These are phyloP conservation scores for Rhodotorula sp. DNA, from an alignment of 1,284 basidiomycete species.

Conservation along the genomic window DNA sequence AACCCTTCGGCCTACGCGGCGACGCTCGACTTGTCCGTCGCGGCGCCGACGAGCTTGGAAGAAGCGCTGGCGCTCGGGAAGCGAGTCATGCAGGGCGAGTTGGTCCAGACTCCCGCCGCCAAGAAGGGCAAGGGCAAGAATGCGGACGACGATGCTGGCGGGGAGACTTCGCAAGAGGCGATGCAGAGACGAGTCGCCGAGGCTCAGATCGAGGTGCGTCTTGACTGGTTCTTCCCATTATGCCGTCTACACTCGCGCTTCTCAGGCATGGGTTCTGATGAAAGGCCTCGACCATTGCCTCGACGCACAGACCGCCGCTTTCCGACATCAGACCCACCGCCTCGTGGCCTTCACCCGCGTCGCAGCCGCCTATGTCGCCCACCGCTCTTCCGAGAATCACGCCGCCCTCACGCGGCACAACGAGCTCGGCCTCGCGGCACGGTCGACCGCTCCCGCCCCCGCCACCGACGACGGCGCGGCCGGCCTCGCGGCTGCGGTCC, in stretches of 20 bases:
- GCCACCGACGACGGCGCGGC: not conserved
- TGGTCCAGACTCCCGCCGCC: not conserved
- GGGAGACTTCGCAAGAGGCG: not conserved
- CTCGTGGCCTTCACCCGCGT: slow-evolving; percentile 22
- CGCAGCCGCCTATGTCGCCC: slow-evolving; percentile 15
- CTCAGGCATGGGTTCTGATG: no score
- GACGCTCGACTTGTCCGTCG: slow-evolving; percentile 13
- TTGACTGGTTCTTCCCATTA: no score
- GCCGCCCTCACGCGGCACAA: slow-evolving; percentile 20
- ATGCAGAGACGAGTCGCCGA: slow-evolving; percentile 7
- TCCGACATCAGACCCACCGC: slow-evolving; percentile 26
- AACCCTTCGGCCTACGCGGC: slow-evolving; percentile 7
- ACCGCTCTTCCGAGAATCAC: slow-evolving; percentile 24
- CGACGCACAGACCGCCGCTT: slow-evolving; percentile 13
- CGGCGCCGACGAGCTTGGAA: slow-evolving; percentile 13
- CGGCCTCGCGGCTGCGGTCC: not conserved
- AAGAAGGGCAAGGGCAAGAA: slow-evolving; percentile 10
- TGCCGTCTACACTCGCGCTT: not conserved
- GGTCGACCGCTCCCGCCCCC: not conserved
- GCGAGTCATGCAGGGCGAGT: slow-evolving; percentile 8
- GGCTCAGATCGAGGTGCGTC: slow-evolving; percentile 17
- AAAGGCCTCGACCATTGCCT: no score
- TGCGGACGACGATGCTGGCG: not conserved
- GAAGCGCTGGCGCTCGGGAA: slow-evolving; percentile 23
- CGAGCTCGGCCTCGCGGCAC: slow-evolving; percentile 4